Evolutionary conservation across 1,284 basidiomycete species (phyloP).

Genomic region (Puccinia novopanici): DNA sequence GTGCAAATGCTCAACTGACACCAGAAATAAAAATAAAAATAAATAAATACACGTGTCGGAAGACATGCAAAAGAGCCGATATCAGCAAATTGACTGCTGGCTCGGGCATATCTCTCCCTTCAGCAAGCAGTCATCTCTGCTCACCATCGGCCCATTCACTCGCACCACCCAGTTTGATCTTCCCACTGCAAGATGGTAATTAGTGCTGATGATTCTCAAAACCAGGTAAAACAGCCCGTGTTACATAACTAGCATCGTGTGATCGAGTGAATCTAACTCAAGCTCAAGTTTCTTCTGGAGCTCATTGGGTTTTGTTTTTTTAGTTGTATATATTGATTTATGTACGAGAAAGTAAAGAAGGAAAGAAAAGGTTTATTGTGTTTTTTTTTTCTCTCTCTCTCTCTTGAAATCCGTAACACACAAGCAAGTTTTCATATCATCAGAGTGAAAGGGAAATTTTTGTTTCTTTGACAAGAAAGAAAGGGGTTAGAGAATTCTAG

Average conservation of each 20-base stretch:
- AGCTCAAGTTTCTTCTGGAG: background rate
- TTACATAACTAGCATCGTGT: background rate
- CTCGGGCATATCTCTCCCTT: too few relatives aligned
- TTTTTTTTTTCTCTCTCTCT: background rate
- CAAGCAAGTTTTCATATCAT: background rate
- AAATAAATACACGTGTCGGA: too few relatives aligned
- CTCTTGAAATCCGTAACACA: background rate
- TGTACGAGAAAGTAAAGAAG: background rate
- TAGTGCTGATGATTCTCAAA: background rate
- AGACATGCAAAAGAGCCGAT: too few relatives aligned
- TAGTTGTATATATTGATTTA: background rate
- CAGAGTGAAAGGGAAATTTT: background rate
- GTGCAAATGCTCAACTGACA: too few relatives aligned
- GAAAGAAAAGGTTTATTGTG: background rate
- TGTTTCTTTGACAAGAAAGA: background rate
- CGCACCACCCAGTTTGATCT: too few relatives aligned
- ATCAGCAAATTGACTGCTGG: too few relatives aligned
- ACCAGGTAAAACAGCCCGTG: background rate
- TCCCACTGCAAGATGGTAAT: too few relatives aligned
- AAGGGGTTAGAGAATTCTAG: slow-evolving; percentile 23
- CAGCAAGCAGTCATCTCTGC: too few relatives aligned
- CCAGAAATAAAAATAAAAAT: too few relatives aligned
- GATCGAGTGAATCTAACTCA: background rate
- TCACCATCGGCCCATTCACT: too few relatives aligned
- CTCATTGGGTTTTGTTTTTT: background rate